A percentile compares a stretch with the other conserved stretches of the same genome.
phyloP scores from a whole-genome alignment of 1,139 yeast species.

The Sugiyamaella japonica region DNA sequence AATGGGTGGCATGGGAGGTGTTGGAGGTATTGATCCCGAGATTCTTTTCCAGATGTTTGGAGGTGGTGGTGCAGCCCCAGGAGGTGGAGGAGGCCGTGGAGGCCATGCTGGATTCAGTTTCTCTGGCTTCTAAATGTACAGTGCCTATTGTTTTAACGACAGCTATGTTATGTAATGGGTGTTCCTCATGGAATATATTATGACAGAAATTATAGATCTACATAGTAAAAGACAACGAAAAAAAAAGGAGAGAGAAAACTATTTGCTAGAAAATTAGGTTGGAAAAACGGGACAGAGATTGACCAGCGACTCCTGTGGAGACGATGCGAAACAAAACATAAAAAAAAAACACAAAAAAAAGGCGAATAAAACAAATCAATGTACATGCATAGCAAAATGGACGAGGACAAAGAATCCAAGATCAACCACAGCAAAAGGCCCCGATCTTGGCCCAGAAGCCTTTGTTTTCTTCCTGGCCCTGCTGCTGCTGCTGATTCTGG shows the following conservation, averaged over 20 bases:
- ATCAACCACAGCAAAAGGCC: constrained; percentile 38
- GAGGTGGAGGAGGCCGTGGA: constrained; percentile 19
- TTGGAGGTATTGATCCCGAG: constrained; percentile 37
- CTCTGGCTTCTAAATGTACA: constrained; percentile 12
- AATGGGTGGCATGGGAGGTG: constrained; percentile 32
- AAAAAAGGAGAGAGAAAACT: not conserved
- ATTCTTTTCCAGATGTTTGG: constrained; percentile 43
- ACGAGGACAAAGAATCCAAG: not conserved
- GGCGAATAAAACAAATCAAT: constrained; percentile 10
- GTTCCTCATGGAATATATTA: constrained; percentile 2
- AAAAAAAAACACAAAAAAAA: constrained; percentile 3
- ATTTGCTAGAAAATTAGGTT: not conserved
- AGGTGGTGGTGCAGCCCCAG: constrained; percentile 59
- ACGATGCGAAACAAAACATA: not conserved
- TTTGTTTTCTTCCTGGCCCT: constrained; percentile 30
- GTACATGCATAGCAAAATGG: not conserved
- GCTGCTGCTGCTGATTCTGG: constrained; percentile 29
- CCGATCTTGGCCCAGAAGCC: constrained; percentile 39
- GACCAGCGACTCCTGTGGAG: not conserved
- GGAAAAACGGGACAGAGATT: not conserved
- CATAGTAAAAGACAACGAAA: not conserved
- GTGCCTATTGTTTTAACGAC: not conserved
- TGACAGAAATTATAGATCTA: constrained; percentile 7
- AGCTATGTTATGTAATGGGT: constrained; percentile 1
- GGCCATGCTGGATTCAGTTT: constrained; percentile 21